A percentile compares a stretch with the other conserved stretches of the same genome.
phyloP scores from a whole-genome alignment of 768 basidiomycete species.

The Naganishia vaughanmartiniae region DNA sequence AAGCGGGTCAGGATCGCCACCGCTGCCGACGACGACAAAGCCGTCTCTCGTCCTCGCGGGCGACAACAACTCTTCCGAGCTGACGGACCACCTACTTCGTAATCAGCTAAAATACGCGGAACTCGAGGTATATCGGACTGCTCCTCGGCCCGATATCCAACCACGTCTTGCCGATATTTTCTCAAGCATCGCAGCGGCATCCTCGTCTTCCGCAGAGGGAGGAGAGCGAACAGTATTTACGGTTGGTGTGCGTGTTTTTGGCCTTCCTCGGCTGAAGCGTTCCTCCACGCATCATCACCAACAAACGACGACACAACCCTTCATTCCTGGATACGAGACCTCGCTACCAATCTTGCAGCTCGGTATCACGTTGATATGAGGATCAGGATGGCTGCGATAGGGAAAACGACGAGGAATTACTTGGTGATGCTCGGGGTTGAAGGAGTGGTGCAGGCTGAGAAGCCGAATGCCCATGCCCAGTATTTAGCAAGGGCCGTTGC shows the following conservation, averaged over 20 bases:
- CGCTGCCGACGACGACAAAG: too few relatives aligned
- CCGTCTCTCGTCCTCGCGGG: slow-evolving; percentile 11
- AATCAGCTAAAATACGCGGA: not conserved
- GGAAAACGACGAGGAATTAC: slow-evolving; percentile 23
- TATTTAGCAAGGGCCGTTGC: slow-evolving; percentile 10
- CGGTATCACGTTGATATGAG: not conserved
- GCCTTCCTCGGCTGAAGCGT: slow-evolving; percentile 18
- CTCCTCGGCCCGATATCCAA: not conserved
- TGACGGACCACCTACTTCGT: not conserved
- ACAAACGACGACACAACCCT: not conserved
- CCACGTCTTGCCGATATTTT: not conserved
- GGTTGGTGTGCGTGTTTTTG: slow-evolving; percentile 22
- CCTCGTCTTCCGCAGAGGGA: not conserved
- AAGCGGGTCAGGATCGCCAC: too few relatives aligned
- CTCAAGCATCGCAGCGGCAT: not conserved
- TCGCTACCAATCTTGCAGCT: not conserved
- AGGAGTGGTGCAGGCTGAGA: not conserved
- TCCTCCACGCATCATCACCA: slow-evolving; percentile 8
- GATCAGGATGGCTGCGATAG: slow-evolving; percentile 21
- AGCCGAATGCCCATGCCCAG: slow-evolving; percentile 17
- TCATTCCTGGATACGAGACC: not conserved
- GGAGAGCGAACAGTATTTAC: not conserved
- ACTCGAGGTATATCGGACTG: slow-evolving; percentile 15
- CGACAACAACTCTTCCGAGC: slow-evolving; percentile 15
- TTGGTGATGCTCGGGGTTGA: not conserved